Base-by-base conservation (phyloP, 768 basidiomycete species). In the Omphalotus guepiniiformis region DNA sequence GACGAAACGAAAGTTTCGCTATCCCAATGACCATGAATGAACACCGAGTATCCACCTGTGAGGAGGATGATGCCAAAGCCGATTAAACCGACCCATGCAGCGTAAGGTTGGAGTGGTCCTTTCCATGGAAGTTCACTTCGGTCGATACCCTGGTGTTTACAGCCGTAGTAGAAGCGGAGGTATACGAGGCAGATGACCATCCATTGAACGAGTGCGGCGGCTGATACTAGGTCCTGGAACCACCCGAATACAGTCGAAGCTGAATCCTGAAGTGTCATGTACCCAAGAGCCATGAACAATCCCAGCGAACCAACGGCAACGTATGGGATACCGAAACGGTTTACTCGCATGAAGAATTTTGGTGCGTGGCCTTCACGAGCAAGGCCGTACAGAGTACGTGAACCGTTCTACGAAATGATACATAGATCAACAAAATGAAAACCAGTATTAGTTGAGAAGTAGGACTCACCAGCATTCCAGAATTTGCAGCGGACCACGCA, bases 401-500 rank as follows among this genome's bases (percentile, higher is more conserved):
- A 77, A 6, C 70, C 58, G 45, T 67, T 76, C 68, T 80, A 85
- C 42, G 4, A 30, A 27, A 6, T 15, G n/a, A 29, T 3, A 29
- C n/a, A 11, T 30, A 1, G 12, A 23, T 39, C 5, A 13, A 39
- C 2, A 7, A 40, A n/a, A 40, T 37, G 6, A 6, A 3, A 40
- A 15, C 22, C 15, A 16, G 5, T 12, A 13, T 21, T n/a, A 39
- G n/a, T 12, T 12, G 83, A 54, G 71, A 70, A 78, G 13, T 9
- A 16, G 11, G 15, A 19, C 42, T 32, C 13, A 34, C 42, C 0
- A 44, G 42, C 42, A 51, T 79, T 6, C 37, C 45, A 18, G 45
- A 82, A 64, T 83, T 87, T 42, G 76, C 81, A 12, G 85, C 81
- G 18, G 83, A 86, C 70, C 85, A 83, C 3, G 84, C 83, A 53